Conservation (phyloP, 768 basidiomycete genomes). For the Coprinopsis marcescibilis region DNA sequence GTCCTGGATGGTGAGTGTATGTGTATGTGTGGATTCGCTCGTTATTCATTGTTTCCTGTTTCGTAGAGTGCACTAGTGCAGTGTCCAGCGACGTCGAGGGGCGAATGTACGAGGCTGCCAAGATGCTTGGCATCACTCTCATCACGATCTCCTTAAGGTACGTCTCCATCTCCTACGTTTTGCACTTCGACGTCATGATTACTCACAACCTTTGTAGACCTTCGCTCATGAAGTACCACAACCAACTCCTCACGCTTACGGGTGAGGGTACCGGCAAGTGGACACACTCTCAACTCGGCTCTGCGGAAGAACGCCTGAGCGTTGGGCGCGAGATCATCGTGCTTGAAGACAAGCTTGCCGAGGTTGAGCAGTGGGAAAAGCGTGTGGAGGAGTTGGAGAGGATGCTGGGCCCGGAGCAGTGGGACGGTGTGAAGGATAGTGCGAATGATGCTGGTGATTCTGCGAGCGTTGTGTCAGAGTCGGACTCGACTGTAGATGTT, state of each 20-base stretch:
- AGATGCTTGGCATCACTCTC: conserved; percentile 82
- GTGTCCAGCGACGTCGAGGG: conserved; percentile 97
- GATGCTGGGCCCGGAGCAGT: conserved; percentile 42
- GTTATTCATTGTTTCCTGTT: conserved; percentile 4
- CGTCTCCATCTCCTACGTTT: conserved; percentile 15
- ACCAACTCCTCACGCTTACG: conserved; percentile 70
- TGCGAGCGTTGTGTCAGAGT: too few relatives aligned
- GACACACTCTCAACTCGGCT: conserved; percentile 67
- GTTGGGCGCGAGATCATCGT: conserved; percentile 68
- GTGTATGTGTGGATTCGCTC: background rate
- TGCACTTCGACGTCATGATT: background rate
- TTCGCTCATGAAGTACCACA: conserved; percentile 84
- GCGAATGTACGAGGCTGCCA: conserved; percentile 90
- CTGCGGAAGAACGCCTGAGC: conserved; percentile 67
- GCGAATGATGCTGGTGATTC: too few relatives aligned
- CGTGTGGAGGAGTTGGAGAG: conserved; percentile 59
- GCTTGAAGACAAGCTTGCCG: conserved; percentile 59
- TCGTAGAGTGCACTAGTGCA: conserved; percentile 85
- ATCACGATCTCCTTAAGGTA: conserved; percentile 89
- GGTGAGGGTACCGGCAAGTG: conserved; percentile 70
- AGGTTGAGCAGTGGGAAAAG: conserved; percentile 70
- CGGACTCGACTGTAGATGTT: too few relatives aligned
- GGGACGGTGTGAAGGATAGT: too few relatives aligned
- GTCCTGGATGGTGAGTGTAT: conserved; percentile 70
- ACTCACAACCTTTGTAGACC: conserved; percentile 42